phyloP scores from a whole-genome alignment of 306 rosid species.

The Styphnolobium japonicum region DNA sequence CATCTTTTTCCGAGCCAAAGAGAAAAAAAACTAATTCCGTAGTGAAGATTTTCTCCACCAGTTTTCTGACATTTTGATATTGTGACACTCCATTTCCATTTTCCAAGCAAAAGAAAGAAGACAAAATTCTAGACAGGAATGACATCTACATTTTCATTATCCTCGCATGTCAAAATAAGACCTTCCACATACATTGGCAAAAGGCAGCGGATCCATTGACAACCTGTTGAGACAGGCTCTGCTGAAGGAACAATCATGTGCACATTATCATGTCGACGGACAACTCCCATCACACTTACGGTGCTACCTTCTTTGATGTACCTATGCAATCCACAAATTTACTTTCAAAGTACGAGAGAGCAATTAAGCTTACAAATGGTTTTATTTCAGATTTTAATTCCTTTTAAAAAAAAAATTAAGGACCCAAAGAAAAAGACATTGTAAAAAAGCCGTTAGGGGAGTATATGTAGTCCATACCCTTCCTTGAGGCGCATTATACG shows the following conservation, averaged over 20 bases:
- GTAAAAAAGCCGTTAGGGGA: not conserved
- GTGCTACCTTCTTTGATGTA: constrained; percentile 97
- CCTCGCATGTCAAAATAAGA: constrained; percentile 78
- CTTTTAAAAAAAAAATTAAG: no score
- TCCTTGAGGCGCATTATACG: constrained; percentile 92
- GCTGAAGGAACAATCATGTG: constrained; percentile 87
- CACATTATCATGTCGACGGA: constrained; percentile 85
- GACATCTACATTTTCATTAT: constrained; percentile 72
- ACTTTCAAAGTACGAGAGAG: not conserved
- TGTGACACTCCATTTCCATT: constrained; percentile 16
- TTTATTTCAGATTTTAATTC: not conserved
- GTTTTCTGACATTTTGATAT: constrained; percentile 34
- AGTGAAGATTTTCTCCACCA: constrained; percentile 11
- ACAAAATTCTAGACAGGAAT: constrained; percentile 67
- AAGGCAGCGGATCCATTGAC: constrained; percentile 86
- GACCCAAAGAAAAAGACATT: not conserved
- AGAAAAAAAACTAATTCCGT: constrained; percentile 29
- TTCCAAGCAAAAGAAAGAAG: constrained; percentile 23
- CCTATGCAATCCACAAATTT: constrained; percentile 39
- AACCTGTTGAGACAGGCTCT: constrained; percentile 82
- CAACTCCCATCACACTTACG: constrained; percentile 94
- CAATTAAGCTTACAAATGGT: not conserved
- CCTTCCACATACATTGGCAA: constrained; percentile 84
- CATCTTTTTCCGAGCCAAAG: constrained; percentile 45
- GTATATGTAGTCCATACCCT: constrained; percentile 59